Base-by-base conservation (phyloP, 495 filamentous ascomycete species). In the Extremus antarcticus region DNA sequence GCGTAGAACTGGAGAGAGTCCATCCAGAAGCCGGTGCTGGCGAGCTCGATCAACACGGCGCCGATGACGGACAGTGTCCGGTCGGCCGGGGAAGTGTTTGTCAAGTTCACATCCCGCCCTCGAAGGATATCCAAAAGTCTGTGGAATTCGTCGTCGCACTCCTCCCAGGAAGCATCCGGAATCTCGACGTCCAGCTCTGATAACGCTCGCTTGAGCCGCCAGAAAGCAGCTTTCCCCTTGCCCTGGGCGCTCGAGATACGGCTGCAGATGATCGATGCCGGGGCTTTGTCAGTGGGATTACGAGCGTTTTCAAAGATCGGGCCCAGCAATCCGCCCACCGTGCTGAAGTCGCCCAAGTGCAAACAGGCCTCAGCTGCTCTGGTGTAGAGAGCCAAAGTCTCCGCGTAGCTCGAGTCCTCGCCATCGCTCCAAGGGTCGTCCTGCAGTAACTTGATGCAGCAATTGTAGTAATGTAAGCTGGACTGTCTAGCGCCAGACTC, bases 11-110 rank as follows among this genome's bases (percentile, higher is more conserved):
- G 76, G 21, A 87, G 62, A 17, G 74, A 70, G 65, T 92, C 81
- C 60, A 79, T 82, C 88, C 88, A 95, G 69, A 86, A 94, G 0
- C 84, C 84, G n/a, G 87, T 81, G 49, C 81, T 80, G 54, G 86
- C 77, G 10, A 87, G 81, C 66, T 94, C 90, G 0, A 81, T 75
- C 55, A 94, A 74, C 23, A 94, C 80, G 0, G 84, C 78, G 16
- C 85, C 88, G 11, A 88, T 75, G n/a, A 43, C 17, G 11, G 10
- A 16, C 17, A 51, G 25, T 2, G 16, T 19, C 10, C 48, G 24
- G 19, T 51, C 48, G 10, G n/a, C 17, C 2, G 10, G 10, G 13
- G 29, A 7, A 22, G 8, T 25, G n/a, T 32, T 20, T 10, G 20
- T 22, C 4, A 35, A 21, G 10, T 51, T 11, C 3, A 11, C 3